Evolutionary conservation across 768 basidiomycete species (phyloP), one percentile per base, ranked within the genome.

Genomic region (Xanthoconium stramineum): DNA sequence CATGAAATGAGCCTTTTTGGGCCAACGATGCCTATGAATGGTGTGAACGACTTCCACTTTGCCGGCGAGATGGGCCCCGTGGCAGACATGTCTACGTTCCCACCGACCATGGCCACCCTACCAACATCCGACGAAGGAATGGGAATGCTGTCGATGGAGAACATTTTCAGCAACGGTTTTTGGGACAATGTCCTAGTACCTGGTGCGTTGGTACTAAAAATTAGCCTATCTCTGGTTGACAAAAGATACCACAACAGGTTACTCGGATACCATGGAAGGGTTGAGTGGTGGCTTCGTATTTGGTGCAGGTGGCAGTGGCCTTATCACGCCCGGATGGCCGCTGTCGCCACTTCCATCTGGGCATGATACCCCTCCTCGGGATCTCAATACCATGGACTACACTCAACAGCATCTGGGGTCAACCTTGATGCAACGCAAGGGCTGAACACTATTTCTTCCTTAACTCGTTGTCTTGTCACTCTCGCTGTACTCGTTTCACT

Each of bases 121-220:
- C 76, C 78, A 52, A 46, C 68, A 37, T 68, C 77, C 36, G 73
- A 73, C 68, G 75, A 75, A 57, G 68, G 70, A 45, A 67, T 69
- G 55, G 79, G 78, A 40, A 70, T 79, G 74, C 66, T 93, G 58
- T 85, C 89, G 49, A 91, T 94, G 87, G 91, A 93, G 63, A 86
- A 83, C 64, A 86, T 93, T 42, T 75, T 94, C 50, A 86, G 83
- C 57, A 83, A 78, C 56, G 84, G 83, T 40, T 94, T 94, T 70
- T 94, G 91, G 92, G 92, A 93, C 70, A 91, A 80, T 61, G 84
- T 93, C 64, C 81, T 94, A 36, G 86, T 94, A 28, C 91, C 91
- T 59, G 91, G 90, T 89, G 65, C 54, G 85, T 78, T 44, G 42
- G 39, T 45, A 10, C 35, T 20, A 14, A 39, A 47, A 2, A 2